Percentiles rank a stretch among this genome's conserved stretches.
phyloP scores from a whole-genome alignment of 1,284 basidiomycete genomes.

The Sanghuangporus sanghuang region DNA sequence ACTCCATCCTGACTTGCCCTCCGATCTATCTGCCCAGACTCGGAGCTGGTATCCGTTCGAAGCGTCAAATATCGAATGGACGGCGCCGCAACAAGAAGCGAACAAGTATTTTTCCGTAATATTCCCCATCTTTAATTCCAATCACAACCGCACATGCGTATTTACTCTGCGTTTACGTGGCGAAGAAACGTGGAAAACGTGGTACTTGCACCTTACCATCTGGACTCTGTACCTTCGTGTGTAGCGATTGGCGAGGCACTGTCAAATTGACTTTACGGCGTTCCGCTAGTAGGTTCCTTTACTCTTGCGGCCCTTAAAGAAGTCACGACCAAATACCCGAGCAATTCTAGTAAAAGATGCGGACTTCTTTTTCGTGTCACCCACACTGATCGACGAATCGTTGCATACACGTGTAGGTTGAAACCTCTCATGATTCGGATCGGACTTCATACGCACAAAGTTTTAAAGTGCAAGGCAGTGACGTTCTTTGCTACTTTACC shows the following conservation, averaged over 20 bases:
- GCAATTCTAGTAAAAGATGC: not conserved
- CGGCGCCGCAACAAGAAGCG: not conserved
- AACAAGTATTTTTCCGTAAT: not conserved
- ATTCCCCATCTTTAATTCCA: not conserved
- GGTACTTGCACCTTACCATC: not conserved
- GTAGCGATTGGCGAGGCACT: not conserved
- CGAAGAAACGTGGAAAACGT: not conserved
- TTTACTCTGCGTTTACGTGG: not conserved
- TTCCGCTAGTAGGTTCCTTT: not conserved
- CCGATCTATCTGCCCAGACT: not conserved
- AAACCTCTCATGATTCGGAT: not conserved
- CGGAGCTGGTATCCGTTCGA: not conserved
- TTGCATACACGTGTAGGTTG: not conserved
- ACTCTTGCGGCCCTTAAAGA: not conserved
- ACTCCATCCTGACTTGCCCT: too few species aligned
- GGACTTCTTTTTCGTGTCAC: not conserved
- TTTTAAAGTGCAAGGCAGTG: not conserved
- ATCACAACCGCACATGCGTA: not conserved
- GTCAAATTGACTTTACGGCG: not conserved
- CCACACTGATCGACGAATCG: not conserved
- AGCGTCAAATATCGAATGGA: not conserved
- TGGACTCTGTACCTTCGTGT: not conserved
- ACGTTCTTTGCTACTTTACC: not conserved
- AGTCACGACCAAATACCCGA: not conserved
- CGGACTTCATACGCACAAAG: not conserved